Percentiles rank a stretch among this genome's conserved stretches.
Conservation (phyloP, 2,329 filamentous ascomycete species). For the Alternaria panax region DNA sequence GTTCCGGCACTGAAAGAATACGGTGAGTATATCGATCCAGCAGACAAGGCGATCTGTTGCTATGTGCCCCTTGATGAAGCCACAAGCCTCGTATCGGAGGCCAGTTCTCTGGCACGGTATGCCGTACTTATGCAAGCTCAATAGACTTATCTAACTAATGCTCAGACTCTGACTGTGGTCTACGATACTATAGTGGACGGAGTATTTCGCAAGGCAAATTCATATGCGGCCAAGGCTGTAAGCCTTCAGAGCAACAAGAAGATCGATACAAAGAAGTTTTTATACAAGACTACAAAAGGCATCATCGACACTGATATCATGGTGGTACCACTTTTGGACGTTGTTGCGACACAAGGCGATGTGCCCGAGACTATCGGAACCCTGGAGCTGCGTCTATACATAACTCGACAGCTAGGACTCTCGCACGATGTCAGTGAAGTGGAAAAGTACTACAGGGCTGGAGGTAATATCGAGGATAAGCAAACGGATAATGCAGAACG, state of each 20-base stretch:
- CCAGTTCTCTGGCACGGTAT: slow-evolving; percentile 44
- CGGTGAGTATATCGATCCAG: slow-evolving; percentile 34
- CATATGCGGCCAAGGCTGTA: slow-evolving; percentile 16
- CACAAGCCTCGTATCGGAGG: slow-evolving; percentile 43
- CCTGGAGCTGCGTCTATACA: slow-evolving; percentile 42
- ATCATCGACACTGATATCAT: slow-evolving; percentile 92
- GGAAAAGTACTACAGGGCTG: slow-evolving; percentile 18
- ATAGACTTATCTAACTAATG: slow-evolving; percentile 1
- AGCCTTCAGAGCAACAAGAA: slow-evolving; percentile 31
- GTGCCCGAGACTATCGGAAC: slow-evolving; percentile 34
- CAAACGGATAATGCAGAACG: neutral
- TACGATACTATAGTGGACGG: slow-evolving; percentile 52
- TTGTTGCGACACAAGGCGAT: slow-evolving; percentile 11
- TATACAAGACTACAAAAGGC: slow-evolving; percentile 22
- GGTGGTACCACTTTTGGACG: slow-evolving; percentile 78
- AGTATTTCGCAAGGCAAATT: slow-evolving; percentile 33
- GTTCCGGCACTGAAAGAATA: slow-evolving; percentile 43
- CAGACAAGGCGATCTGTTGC: slow-evolving; percentile 42
- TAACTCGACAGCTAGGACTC: slow-evolving; percentile 31
- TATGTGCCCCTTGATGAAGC: slow-evolving; percentile 46
- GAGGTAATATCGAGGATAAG: neutral
- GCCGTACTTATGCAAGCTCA: neutral
- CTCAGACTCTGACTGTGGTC: slow-evolving; percentile 32
- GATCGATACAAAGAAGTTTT: slow-evolving; percentile 26
- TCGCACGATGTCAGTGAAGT: slow-evolving; percentile 17